Evolutionary conservation across 306 rosid species (phyloP).

Genomic region (Vigna unguiculata): DNA sequence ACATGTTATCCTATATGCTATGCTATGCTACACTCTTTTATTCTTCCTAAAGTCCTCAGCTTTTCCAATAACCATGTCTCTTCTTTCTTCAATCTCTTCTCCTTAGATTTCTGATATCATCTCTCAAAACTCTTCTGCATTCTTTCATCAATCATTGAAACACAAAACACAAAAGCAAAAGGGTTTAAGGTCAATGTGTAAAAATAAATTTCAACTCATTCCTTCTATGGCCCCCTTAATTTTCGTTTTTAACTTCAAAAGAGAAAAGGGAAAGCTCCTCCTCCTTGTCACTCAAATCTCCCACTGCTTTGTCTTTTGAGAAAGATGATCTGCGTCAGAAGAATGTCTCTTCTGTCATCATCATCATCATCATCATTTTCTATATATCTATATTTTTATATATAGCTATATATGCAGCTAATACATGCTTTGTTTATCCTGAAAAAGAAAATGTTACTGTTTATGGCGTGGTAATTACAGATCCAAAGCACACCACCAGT

Average conservation of each 20-base stretch:
- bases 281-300: background rate
- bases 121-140: background rate
- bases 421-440: no score
- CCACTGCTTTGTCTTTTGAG: conserved; percentile 1
- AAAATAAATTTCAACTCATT: background rate
- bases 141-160: conserved; percentile 14
- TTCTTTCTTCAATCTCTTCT: background rate
- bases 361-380: background rate
- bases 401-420: background rate
- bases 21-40: conserved; percentile 28
- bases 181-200: conserved; percentile 19
- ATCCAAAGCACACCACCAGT: background rate
- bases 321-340: background rate
- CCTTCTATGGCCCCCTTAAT: background rate
- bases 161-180: background rate
- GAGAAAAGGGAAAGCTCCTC: background rate
- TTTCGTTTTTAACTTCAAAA: conserved; percentile 16
- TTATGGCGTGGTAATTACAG: background rate
- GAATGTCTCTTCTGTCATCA: conserved; percentile 2
- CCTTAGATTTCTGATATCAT: background rate
- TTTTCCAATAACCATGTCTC: conserved; percentile 24
- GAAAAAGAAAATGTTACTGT: background rate
- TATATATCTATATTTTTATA: background rate
- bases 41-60: conserved; percentile 23
- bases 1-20: background rate